Percentiles rank a stretch among this genome's conserved stretches.
Conservation (phyloP, 2,329 filamentous ascomycete genomes). For the Cadophora sp. region DNA sequence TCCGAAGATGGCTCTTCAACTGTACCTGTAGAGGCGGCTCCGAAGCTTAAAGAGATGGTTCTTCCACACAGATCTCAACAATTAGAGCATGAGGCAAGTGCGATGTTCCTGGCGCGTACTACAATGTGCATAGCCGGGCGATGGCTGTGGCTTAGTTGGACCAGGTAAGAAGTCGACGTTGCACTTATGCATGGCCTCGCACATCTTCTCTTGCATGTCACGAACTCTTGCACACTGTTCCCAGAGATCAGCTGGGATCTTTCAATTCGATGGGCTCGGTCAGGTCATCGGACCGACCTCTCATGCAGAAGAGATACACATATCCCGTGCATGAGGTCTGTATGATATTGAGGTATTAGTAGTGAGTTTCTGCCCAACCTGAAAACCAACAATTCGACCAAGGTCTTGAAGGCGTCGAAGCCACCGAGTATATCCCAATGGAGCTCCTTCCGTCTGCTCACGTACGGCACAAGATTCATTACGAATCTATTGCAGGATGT, state of each 20-base stretch:
- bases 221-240: conserved; percentile 3
- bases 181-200: conserved; percentile 9
- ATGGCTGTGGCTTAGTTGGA: conserved; percentile 4
- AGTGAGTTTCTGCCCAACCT: conserved; percentile 17
- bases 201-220: not conserved
- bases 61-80: conserved; percentile 26
- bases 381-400: conserved; percentile 18
- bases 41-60: conserved; percentile 17
- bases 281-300: conserved; percentile 27
- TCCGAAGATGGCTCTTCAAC: not conserved
- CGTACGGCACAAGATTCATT: not conserved
- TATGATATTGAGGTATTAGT: conserved; percentile 21
- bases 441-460: conserved; percentile 7
- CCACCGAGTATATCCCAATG: conserved; percentile 8
- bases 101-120: conserved; percentile 28
- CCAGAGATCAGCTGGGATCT: conserved; percentile 2
- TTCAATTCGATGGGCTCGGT: conserved; percentile 3
- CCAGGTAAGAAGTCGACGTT: conserved; percentile 14
- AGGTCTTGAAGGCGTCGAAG: conserved; percentile 1
- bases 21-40: not conserved
- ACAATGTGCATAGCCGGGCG: conserved; percentile 25
- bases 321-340: conserved; percentile 18
- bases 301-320: conserved; percentile 23
- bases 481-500: conserved; percentile 13
- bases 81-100: conserved; percentile 13